Conservation (phyloP, 2,329 filamentous ascomycete genomes). For the Pseudogymnoascus sp. region DNA sequence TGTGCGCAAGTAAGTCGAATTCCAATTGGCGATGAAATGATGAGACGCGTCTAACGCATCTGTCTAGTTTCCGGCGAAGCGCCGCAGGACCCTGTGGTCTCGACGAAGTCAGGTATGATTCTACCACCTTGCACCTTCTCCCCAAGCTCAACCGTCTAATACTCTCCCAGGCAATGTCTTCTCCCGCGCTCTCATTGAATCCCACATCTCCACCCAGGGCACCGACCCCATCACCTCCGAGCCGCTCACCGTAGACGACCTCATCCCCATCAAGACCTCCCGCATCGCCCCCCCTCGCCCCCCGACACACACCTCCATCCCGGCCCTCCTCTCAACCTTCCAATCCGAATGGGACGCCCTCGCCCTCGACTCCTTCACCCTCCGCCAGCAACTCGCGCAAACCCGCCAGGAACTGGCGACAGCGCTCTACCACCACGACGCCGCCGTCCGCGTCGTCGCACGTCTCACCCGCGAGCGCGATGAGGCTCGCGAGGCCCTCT, state of each 20-base stretch:
- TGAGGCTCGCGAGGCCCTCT: conserved; percentile 81
- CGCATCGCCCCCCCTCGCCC: conserved; percentile 81
- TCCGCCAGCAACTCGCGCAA: conserved; percentile 81
- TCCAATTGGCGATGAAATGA: not conserved
- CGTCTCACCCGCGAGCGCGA: conserved; percentile 85
- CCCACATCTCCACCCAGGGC: conserved; percentile 87
- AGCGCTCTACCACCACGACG: conserved; percentile 93
- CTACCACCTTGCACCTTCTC: conserved; percentile 15
- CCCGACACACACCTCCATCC: conserved; percentile 81
- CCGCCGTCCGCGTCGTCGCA: conserved; percentile 90
- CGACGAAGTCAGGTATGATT: conserved; percentile 77
- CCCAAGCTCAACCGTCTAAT: conserved; percentile 17
- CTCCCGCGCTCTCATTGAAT: conserved; percentile 90
- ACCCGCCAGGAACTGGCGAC: conserved; percentile 90
- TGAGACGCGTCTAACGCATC: conserved; percentile 18
- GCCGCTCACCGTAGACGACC: conserved; percentile 72
- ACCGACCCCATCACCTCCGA: conserved; percentile 88
- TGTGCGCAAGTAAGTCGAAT: conserved; percentile 53
- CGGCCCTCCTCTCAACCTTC: conserved; percentile 85
- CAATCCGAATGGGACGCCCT: conserved; percentile 98
- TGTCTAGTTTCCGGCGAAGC: conserved; percentile 83
- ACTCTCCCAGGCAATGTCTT: conserved; percentile 65
- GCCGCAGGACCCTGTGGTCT: conserved; percentile 89
- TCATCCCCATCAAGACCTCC: conserved; percentile 77
- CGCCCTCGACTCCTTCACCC: conserved; percentile 81